Evolutionary conservation across 1,284 basidiomycete species (phyloP), one percentile per base, ranked within the genome.

Genomic region (Austroboletus niveus): DNA sequence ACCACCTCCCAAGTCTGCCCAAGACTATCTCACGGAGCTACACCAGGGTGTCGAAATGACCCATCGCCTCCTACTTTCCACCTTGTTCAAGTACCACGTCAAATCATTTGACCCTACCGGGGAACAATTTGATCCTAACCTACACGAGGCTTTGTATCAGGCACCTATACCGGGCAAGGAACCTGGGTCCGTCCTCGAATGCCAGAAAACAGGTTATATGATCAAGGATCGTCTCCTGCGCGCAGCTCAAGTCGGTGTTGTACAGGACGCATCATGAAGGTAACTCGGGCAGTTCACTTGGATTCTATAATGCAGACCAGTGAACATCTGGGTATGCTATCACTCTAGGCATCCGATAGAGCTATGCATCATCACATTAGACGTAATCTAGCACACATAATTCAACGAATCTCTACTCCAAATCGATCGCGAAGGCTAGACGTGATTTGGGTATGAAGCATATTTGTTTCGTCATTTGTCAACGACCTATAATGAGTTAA

Each of bases 231-330:
- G 96, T 54, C 84, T 97, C 48, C 73, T 99, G 65, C 82, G 96
- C 49, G 93, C 97, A 4, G 96, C 97, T 20, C 94, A 98, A 76
- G 96, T 99, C 49, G 97, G 96, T 52, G 95, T 99, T 31, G 94
- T 89, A 20, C 85, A 89, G 68, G 87, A 89, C 53, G 70, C 72
- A 24, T 76, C 78, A 70, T 84, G 71, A 74, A 55, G 52, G 31
- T 35, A 12, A 22, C 27, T 20, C 42, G 15, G 15, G 29, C 27
- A 22, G 39, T 29, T 35, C 47, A 24, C 32, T 52, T 27, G 36
- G 42, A 17, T 36, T 42, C 20, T 24, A n/a, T 27, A 43, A 34
- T 49, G 43, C 49, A 38, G 29, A 48, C 42, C 12, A 40, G 43
- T 35, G 60, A 45, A 43, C 49, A 43, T 34, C 49, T 35, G 53